phyloP scores from a whole-genome alignment of 2,329 filamentous ascomycete genomes.

The Stromatinia cepivora region DNA sequence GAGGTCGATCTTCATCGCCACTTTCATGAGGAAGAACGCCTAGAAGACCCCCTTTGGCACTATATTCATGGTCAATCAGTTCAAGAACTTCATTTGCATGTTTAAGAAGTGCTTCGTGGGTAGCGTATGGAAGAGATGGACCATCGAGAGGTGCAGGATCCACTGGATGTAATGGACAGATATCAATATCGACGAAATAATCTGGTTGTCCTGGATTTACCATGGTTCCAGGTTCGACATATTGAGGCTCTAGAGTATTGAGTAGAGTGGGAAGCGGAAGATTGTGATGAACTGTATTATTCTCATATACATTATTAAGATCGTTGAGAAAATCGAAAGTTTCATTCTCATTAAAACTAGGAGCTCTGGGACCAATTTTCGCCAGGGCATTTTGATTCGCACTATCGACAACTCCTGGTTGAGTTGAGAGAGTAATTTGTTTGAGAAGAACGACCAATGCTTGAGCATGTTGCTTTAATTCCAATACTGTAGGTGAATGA shows the following conservation, averaged over 20 bases:
- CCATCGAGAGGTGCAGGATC: constrained; percentile 20
- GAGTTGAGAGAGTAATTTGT: constrained; percentile 46
- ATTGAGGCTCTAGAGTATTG: constrained; percentile 32
- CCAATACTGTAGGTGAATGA: constrained; percentile 53
- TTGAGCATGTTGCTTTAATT: constrained; percentile 61
- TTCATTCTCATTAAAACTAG: constrained; percentile 40
- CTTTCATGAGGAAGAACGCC: constrained; percentile 52
- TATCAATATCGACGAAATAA: constrained; percentile 26
- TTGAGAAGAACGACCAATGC: constrained; percentile 56
- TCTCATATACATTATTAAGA: constrained; percentile 48
- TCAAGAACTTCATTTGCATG: constrained; percentile 62
- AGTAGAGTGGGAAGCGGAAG: constrained; percentile 35
- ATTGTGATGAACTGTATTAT: constrained; percentile 29
- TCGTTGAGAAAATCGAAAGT: constrained; percentile 60
- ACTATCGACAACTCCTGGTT: constrained; percentile 35
- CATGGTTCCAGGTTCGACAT: constrained; percentile 3
- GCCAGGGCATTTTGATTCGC: constrained; percentile 17
- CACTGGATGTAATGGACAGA: constrained; percentile 34
- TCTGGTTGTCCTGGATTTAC: constrained; percentile 14
- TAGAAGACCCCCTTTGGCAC: constrained; percentile 56
- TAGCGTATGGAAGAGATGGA: constrained; percentile 35
- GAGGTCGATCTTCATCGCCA: constrained; percentile 43
- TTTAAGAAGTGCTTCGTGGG: constrained; percentile 47
- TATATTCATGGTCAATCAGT: constrained; percentile 59
- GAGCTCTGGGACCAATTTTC: background rate